These are phyloP conservation scores for Aspergillus bertholletiae DNA, from an alignment of 495 filamentous ascomycete species.

Conservation along the genomic window DNA sequence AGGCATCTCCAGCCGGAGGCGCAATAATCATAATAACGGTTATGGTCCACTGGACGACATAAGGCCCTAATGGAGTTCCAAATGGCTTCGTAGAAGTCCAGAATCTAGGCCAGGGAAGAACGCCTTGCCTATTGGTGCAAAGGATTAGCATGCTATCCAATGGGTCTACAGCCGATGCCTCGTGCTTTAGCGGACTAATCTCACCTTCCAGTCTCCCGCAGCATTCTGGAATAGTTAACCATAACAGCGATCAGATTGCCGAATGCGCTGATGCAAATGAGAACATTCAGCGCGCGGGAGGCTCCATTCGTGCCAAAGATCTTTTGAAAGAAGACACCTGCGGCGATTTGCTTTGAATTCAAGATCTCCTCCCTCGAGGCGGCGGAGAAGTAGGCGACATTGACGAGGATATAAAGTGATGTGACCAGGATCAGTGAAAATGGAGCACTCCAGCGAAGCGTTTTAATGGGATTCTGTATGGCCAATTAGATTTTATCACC, in stretches of 20 bases:
- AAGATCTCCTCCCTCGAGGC: constrained; percentile 52
- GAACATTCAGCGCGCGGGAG: constrained; percentile 52
- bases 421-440: constrained; percentile 48
- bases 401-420: constrained; percentile 56
- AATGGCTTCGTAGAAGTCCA: constrained; percentile 64
- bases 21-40: constrained; percentile 64
- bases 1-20: constrained; percentile 65
- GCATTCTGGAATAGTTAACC: constrained; percentile 54
- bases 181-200: background rate
- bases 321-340: constrained; percentile 55
- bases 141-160: too few relatives aligned
- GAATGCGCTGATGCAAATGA: constrained; percentile 61
- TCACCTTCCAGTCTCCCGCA: constrained; percentile 55
- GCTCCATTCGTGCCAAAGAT: constrained; percentile 55
- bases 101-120: constrained; percentile 59
- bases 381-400: constrained; percentile 60
- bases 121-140: constrained; percentile 50
- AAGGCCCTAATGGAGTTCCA: constrained; percentile 58
- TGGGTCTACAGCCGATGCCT: too few relatives aligned
- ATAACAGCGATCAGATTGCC: constrained; percentile 60
- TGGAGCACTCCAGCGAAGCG: constrained; percentile 47
- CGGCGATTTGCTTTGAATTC: constrained; percentile 50
- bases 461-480: constrained; percentile 53
- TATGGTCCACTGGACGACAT: constrained; percentile 53
- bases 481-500: background rate